Evolutionary conservation across 345 rosid genomes (phyloP), one percentile per base, ranked within the genome.

Genomic region (Gossypium herbaceum): DNA sequence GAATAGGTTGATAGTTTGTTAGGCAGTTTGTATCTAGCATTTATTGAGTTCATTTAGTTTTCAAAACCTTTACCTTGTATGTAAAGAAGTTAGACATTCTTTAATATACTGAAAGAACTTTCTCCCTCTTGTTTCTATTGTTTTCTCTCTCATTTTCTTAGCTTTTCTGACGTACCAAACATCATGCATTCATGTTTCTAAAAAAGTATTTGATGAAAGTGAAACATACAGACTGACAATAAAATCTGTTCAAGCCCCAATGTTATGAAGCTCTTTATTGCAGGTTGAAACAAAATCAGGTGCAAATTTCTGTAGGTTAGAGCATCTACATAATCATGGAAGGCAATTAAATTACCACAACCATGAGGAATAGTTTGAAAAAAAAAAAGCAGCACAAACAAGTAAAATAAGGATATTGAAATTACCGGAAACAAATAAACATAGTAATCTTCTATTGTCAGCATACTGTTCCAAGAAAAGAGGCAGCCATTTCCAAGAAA

Each of bases 401-500:
- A 2, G 51, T 50, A 60, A 66, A 45, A 39, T 29, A 2, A 10
- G 56, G 72, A 51, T 19, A 58, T 58, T 22, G 48, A 2, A 47
- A 66, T 59, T 86, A 94, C 97, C 77, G 94, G 97, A 25, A 90
- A 94, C 79, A 92, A 57, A 75, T 71, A 68, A 20, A 9, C 75
- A 48, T 92, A 89, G 75, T 94, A 90, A 76, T 94, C 97, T 75
- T 80, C 86, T 25, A 92, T 89, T 45, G 90, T 92, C 60, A 94
- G 73, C 94, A 91, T 88, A 76, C 97, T 89, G 78, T 92, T 89
- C 94, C 98, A 92, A 22, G 98, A 75, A 72, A 92, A 78, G 41
- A 94, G 94, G 79, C 88, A 86, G n/a, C 97, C 97, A 47, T 83
- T 56, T 44, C 97, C 98, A 0, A 94, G 91, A 74, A 91, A 79